Percentiles rank a stretch among this genome's conserved stretches.
phyloP scores from a whole-genome alignment of 148 eudicot species.

The Spergularia marina region DNA sequence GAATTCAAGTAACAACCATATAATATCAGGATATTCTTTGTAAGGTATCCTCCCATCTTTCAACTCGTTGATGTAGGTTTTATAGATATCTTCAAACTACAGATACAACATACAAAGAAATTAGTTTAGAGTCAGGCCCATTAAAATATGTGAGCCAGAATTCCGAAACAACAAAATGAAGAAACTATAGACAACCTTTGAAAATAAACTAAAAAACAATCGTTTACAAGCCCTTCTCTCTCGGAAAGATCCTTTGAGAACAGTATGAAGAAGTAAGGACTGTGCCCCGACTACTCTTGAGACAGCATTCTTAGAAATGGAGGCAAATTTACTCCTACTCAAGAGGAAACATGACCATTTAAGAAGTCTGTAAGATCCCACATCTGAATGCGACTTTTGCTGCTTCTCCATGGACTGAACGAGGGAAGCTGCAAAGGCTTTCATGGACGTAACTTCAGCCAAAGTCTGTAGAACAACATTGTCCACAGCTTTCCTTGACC shows the following conservation, averaged over 20 bases:
- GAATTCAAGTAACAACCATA: constrained; percentile 68
- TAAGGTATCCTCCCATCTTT: constrained; percentile 60
- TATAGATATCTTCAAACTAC: constrained; percentile 59
- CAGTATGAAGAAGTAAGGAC: constrained; percentile 62
- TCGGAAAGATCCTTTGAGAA: constrained; percentile 61
- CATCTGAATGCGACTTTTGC: constrained; percentile 54
- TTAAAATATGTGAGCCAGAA: background rate
- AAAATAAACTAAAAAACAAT: constrained; percentile 55
- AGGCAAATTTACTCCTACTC: constrained; percentile 68
- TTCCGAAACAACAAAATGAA: background rate
- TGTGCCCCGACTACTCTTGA: constrained; percentile 71
- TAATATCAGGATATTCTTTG: constrained; percentile 68
- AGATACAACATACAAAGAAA: constrained; percentile 16
- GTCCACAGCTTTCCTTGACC: constrained; percentile 86
- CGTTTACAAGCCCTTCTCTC: constrained; percentile 68
- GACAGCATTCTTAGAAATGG: constrained; percentile 74
- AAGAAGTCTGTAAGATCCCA: constrained; percentile 78
- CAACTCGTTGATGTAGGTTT: constrained; percentile 61
- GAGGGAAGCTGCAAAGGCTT: constrained; percentile 80
- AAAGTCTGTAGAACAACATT: constrained; percentile 60
- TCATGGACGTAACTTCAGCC: constrained; percentile 60
- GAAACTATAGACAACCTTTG: constrained; percentile 46
- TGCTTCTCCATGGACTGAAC: constrained; percentile 91
- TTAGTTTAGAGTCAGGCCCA: background rate
- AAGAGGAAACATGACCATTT: constrained; percentile 82